Evolutionary conservation across 371 early-diverging fungal genomes (phyloP).

Genomic region (Mucor irregularis): DNA sequence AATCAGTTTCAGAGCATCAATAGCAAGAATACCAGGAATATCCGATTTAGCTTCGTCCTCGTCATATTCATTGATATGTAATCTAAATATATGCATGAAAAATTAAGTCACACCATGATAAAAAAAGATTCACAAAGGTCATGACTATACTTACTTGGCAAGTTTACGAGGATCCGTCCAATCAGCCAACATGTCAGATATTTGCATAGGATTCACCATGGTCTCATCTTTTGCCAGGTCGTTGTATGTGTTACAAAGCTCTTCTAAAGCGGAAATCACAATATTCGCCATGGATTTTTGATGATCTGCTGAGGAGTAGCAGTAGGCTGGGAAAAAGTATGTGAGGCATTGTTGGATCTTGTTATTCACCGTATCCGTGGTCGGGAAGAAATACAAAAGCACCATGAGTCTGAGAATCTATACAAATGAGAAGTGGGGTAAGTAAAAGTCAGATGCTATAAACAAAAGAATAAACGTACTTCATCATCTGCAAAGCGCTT

Average conservation of each 20-base stretch:
- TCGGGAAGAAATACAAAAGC: slow-evolving; percentile 78
- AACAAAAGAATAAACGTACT: slow-evolving; percentile 35
- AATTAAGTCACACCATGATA: too few species aligned
- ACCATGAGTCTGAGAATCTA: slow-evolving; percentile 72
- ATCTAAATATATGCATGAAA: background rate
- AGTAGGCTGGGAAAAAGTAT: slow-evolving; percentile 85
- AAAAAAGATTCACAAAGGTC: background rate
- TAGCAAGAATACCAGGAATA: slow-evolving; percentile 43
- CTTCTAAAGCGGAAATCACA: slow-evolving; percentile 35
- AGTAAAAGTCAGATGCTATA: background rate
- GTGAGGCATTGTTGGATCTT: slow-evolving; percentile 79
- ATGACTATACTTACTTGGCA: slow-evolving; percentile 26
- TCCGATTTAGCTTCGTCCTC: slow-evolving; percentile 1
- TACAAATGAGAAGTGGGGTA: background rate
- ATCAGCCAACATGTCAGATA: slow-evolving; percentile 58
- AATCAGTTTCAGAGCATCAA: slow-evolving; percentile 38
- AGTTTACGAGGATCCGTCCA: slow-evolving; percentile 62
- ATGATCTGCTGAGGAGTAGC: slow-evolving; percentile 69
- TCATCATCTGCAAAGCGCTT: slow-evolving; percentile 50
- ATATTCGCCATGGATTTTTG: slow-evolving; percentile 56
- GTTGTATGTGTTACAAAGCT: slow-evolving; percentile 32
- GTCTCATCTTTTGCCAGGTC: slow-evolving; percentile 42
- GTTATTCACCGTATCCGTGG: slow-evolving; percentile 52
- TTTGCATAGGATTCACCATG: slow-evolving; percentile 55
- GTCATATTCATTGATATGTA: background rate